A percentile compares a stretch with the other conserved stretches of the same genome.
Conservation (phyloP, 768 basidiomycete species). For the Boletus rufocinnamomeus region DNA sequence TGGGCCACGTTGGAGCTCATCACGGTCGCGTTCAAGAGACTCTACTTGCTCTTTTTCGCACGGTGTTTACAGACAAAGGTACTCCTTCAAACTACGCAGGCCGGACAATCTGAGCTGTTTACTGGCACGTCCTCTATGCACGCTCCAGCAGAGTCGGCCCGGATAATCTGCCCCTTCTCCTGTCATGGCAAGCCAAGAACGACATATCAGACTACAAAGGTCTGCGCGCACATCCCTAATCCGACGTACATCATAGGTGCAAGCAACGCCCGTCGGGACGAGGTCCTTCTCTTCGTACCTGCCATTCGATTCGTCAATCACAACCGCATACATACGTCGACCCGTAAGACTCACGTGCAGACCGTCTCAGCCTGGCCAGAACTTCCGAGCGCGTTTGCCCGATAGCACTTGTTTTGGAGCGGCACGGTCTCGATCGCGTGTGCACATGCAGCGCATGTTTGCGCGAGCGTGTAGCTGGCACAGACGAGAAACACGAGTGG, state of each 20-base stretch:
- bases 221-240: neutral
- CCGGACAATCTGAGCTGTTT: no score
- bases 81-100: neutral
- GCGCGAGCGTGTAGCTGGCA: neutral
- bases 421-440: neutral
- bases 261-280: neutral
- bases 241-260: constrained; percentile 5
- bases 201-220: neutral
- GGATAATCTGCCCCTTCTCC: neutral
- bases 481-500: neutral
- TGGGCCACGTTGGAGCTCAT: constrained; percentile 35
- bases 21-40: constrained; percentile 1
- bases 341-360: neutral
- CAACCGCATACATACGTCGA: no score
- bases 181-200: neutral
- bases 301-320: neutral
- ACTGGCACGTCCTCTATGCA: neutral
- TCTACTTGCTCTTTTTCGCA: constrained; percentile 4
- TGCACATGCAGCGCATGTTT: neutral
- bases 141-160: neutral
- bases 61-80: neutral
- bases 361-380: neutral
- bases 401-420: neutral
- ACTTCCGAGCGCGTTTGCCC: neutral
- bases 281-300: neutral